Evolutionary conservation across 768 basidiomycete species (phyloP), one percentile per base, ranked within the genome.

Genomic region (Russula sp.): DNA sequence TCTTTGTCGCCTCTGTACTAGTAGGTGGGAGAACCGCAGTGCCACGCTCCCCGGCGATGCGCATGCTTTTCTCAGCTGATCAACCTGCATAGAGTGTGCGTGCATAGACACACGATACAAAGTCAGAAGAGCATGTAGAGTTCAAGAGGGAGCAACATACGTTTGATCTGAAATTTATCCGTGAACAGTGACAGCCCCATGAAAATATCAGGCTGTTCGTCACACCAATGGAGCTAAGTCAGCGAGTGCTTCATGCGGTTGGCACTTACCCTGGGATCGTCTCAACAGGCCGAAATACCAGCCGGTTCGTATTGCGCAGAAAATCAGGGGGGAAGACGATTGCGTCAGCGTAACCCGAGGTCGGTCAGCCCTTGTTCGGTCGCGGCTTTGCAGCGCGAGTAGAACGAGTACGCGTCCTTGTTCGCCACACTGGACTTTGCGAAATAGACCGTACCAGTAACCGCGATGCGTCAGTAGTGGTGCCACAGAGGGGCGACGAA

Each of bases 321-420:
- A 79, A 68, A 0, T 71, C 84, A 4, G 89, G 88, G 18, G 86
- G 80, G 72, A 90, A 85, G 53, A 89, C 72, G 62, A 91, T 83
- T 2, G 84, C 83, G 58, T 91, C 88, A 18, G 75, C 69, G 22
- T n/a, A n/a, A 92, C 11, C 87, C 88, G 10, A 91, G 73, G 3
- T 73, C 73, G 0, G 88, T 85, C 18, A 92, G 76, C 0, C 74
- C 86, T 47, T 80, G 75, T 71, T 91, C 90, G 0, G 89, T 91
- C 22, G 84, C 74, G n/a, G 87, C 90, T n/a, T n/a, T n/a, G n/a
- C n/a, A n/a, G n/a, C n/a, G n/a, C n/a, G n/a, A n/a, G n/a, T n/a
- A n/a, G n/a, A n/a, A n/a, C n/a, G n/a, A n/a, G n/a, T n/a, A n/a
- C n/a, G n/a, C n/a, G n/a, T n/a, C n/a, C n/a, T n/a, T 73, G 68